Conservation (phyloP, 371 early-diverging fungal genomes). For the Mortierella sp. region DNA sequence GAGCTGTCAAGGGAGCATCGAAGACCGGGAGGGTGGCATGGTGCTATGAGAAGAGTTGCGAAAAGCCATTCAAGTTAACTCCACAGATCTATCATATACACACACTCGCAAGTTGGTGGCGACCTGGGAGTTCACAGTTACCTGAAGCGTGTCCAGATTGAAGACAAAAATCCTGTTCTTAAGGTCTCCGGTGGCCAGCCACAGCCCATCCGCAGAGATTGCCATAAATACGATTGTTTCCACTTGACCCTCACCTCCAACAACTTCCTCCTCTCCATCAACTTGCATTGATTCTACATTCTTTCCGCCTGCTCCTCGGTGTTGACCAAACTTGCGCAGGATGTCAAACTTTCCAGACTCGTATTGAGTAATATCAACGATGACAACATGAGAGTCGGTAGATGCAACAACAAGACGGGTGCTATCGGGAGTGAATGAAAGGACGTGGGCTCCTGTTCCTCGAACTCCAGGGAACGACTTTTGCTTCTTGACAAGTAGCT, state of each 20-base stretch:
- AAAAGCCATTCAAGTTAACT: not conserved
- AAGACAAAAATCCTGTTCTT: conserved; percentile 80
- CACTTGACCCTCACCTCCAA: conserved; percentile 56
- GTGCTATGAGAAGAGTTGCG: conserved; percentile 52
- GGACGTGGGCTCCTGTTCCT: conserved; percentile 67
- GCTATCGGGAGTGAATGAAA: conserved; percentile 79
- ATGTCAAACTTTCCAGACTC: conserved; percentile 62
- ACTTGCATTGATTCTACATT: conserved; percentile 35
- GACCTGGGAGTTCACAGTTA: conserved; percentile 48
- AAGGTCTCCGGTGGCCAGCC: conserved; percentile 85
- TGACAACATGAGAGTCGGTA: conserved; percentile 69
- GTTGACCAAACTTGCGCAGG: conserved; percentile 68
- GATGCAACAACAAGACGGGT: conserved; percentile 72
- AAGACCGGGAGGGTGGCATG: conserved; percentile 78
- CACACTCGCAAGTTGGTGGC: not conserved
- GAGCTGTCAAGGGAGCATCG: conserved; percentile 72
- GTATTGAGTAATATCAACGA: conserved; percentile 71
- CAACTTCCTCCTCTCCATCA: conserved; percentile 56
- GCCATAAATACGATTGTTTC: conserved; percentile 72
- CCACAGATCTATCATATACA: not conserved
- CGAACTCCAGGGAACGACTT: conserved; percentile 55
- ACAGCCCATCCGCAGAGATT: conserved; percentile 82
- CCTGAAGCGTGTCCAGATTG: conserved; percentile 78
- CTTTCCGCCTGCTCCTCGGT: conserved; percentile 59
- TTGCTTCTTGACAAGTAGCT: conserved; percentile 63